phyloP scores from a whole-genome alignment of 1,284 basidiomycete genomes.

The Cutaneotrichosporon mucoides region DNA sequence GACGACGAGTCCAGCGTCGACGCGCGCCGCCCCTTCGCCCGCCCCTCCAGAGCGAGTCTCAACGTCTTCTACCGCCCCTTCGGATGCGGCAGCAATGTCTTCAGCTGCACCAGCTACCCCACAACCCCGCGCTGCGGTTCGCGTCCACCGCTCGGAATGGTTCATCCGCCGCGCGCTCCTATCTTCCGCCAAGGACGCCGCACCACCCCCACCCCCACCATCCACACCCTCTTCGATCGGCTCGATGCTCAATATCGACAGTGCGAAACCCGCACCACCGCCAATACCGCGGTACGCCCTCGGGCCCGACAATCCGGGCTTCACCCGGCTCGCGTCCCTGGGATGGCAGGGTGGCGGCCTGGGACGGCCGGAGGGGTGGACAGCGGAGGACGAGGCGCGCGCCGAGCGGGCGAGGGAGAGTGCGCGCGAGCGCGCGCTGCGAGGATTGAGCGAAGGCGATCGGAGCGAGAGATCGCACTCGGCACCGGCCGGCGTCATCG shows the following conservation, averaged over 20 bases:
- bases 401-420: not conserved
- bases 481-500: slow-evolving; percentile 7
- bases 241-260: slow-evolving; percentile 26
- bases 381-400: slow-evolving; percentile 6
- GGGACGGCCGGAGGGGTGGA: slow-evolving; percentile 30
- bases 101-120: not conserved
- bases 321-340: slow-evolving; percentile 31
- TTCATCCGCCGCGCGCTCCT: slow-evolving; percentile 44
- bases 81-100: too few species aligned
- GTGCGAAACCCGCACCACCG: slow-evolving; percentile 4
- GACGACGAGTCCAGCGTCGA: not conserved
- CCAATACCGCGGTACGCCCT: slow-evolving; percentile 31
- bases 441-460: not conserved
- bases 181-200: slow-evolving; percentile 7
- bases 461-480: not conserved
- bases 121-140: slow-evolving; percentile 12
- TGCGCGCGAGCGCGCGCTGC: slow-evolving; percentile 12
- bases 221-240: slow-evolving; percentile 27
- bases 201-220: slow-evolving; percentile 3
- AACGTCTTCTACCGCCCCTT: not conserved
- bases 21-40: not conserved
- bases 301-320: slow-evolving; percentile 44
- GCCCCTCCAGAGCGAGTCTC: slow-evolving; percentile 3
- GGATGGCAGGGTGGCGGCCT: slow-evolving; percentile 46
- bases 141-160: slow-evolving; percentile 38